Percentiles rank a stretch among this genome's conserved stretches.
Evolutionary conservation across 257 asterid species (phyloP).

Genomic region (Catharanthus roseus): DNA sequence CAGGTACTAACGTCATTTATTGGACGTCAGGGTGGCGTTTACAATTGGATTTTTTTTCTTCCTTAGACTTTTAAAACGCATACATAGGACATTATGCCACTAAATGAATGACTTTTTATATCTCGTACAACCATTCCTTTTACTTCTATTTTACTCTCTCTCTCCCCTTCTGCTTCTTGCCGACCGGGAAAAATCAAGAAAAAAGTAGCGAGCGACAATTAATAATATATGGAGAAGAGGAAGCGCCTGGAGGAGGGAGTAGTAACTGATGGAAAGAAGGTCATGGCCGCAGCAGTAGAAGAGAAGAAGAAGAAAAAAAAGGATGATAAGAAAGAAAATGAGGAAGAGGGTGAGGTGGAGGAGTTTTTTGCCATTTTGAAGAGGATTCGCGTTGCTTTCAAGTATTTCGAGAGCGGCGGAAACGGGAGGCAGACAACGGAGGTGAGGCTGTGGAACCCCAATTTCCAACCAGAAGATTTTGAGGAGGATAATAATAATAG

Average conservation of each 20-base stretch:
- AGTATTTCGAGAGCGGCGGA: conserved; percentile 37
- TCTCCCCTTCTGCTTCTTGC: too few relatives aligned
- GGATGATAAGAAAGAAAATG: conserved; percentile 30
- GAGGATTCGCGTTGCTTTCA: conserved; percentile 43
- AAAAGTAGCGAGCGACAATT: too few relatives aligned
- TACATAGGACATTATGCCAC: too few relatives aligned
- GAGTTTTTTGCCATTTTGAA: conserved; percentile 49
- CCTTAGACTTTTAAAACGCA: too few relatives aligned
- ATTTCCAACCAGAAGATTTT: conserved; percentile 23
- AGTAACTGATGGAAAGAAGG: conserved; percentile 16
- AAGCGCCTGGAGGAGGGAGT: conserved; percentile 20
- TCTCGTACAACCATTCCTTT: too few relatives aligned
- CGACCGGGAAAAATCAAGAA: too few relatives aligned
- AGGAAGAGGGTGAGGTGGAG: conserved; percentile 58
- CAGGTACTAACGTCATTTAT: too few relatives aligned
- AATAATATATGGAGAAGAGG: conserved; percentile 19
- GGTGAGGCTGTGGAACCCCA: conserved; percentile 18
- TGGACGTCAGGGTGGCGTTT: too few relatives aligned
- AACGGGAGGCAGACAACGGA: conserved; percentile 3
- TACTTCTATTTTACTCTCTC: too few relatives aligned
- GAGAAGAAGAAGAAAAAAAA: neutral
- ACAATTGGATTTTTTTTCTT: too few relatives aligned
- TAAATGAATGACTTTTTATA: too few relatives aligned
- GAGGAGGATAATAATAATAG: conserved; percentile 13
- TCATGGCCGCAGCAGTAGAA: neutral